phyloP scores from a whole-genome alignment of 768 basidiomycete species.

The Gymnopilus junonius region DNA sequence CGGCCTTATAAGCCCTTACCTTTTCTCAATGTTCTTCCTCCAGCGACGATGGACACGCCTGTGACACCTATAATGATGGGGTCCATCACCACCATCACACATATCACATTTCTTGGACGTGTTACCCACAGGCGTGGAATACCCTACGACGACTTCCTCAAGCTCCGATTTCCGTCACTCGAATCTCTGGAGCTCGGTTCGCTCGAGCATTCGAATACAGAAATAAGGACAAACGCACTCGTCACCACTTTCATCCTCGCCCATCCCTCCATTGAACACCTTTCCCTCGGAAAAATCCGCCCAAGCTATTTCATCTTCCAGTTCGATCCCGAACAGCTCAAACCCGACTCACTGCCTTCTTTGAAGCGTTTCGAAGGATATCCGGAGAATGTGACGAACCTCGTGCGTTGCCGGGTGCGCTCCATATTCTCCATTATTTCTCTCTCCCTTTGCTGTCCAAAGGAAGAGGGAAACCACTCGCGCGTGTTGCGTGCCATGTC shows the following conservation, averaged over 20 bases:
- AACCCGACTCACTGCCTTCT: slow-evolving; percentile 10
- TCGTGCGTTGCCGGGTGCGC: slow-evolving; percentile 1
- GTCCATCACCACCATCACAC: slow-evolving; percentile 13
- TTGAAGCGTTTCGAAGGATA: slow-evolving; percentile 23
- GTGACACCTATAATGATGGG: slow-evolving; percentile 9
- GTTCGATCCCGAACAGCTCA: slow-evolving; percentile 10
- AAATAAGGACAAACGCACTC: slow-evolving; percentile 1
- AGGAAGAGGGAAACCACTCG: not conserved
- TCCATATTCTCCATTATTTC: slow-evolving; percentile 10
- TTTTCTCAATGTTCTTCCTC: not conserved
- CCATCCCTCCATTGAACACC: slow-evolving; percentile 12
- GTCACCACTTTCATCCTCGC: slow-evolving; percentile 18
- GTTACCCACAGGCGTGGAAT: slow-evolving; percentile 4
- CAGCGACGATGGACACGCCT: slow-evolving; percentile 14
- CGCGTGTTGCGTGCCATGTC: slow-evolving; percentile 9
- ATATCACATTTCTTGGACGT: slow-evolving; percentile 19
- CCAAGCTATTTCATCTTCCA: slow-evolving; percentile 16
- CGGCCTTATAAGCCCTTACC: not conserved
- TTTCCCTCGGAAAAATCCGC: slow-evolving; percentile 16
- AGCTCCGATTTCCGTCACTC: slow-evolving; percentile 16
- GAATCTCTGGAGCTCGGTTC: slow-evolving; percentile 16
- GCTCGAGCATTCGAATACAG: slow-evolving; percentile 6
- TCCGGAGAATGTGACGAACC: slow-evolving; percentile 17
- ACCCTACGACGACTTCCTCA: slow-evolving; percentile 15
- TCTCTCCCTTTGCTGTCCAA: slow-evolving; percentile 14